Evolutionary conservation across 2,329 filamentous ascomycete genomes (phyloP).

Genomic region (Didymella lethalis): DNA sequence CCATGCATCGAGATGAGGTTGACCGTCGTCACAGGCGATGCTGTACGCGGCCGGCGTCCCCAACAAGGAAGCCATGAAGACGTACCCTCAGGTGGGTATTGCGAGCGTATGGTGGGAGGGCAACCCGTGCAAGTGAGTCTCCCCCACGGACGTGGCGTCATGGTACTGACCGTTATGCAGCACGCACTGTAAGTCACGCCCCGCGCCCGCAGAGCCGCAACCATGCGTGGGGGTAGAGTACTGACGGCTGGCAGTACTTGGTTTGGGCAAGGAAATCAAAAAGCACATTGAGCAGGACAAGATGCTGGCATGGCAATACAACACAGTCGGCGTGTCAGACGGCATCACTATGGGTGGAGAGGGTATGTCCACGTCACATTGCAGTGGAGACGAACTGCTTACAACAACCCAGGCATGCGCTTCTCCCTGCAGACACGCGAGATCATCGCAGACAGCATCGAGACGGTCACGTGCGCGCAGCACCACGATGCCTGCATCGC

Average conservation of each 20-base stretch:
- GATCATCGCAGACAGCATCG: conserved; percentile 92
- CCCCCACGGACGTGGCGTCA: conserved; percentile 24
- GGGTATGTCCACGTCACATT: conserved; percentile 58
- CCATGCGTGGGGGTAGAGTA: conserved; percentile 19
- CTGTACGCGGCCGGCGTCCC: conserved; percentile 92
- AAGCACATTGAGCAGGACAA: conserved; percentile 78
- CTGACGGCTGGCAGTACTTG: conserved; percentile 67
- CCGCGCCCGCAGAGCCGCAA: conserved; percentile 19
- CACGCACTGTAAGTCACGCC: conserved; percentile 56
- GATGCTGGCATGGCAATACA: conserved; percentile 95
- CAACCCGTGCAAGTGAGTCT: conserved; percentile 87
- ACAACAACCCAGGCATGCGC: conserved; percentile 73
- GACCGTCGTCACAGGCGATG: conserved; percentile 73
- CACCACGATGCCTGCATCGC: conserved; percentile 92
- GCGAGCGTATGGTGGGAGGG: conserved; percentile 97
- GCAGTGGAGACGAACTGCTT: not conserved
- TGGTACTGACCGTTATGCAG: conserved; percentile 46
- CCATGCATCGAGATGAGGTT: not conserved
- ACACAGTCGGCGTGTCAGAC: conserved; percentile 88
- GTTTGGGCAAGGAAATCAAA: conserved; percentile 88
- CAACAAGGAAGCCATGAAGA: conserved; percentile 84
- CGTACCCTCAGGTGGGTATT: conserved; percentile 86
- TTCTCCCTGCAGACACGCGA: conserved; percentile 91
- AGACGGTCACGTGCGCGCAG: conserved; percentile 91
- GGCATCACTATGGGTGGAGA: conserved; percentile 96